Evolutionary conservation across 192 early-diverging fungal species (phyloP).

Genomic region (Backusella psychrophila): DNA sequence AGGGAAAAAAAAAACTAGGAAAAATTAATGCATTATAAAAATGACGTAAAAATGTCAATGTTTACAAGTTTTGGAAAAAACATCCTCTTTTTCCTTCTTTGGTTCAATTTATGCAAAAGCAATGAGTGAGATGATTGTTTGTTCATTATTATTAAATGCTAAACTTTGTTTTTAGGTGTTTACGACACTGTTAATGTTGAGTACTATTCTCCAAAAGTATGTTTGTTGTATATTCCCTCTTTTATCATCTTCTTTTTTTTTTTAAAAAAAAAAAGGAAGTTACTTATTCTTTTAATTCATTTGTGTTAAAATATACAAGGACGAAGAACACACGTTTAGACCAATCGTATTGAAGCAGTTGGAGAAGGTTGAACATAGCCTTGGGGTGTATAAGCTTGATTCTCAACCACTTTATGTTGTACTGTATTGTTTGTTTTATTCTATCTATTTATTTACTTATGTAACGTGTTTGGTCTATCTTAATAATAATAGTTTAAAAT

Average conservation of each 20-base stretch:
- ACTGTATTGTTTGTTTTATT: background rate
- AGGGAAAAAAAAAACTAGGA: slow-evolving; percentile 5
- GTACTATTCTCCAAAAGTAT: no score
- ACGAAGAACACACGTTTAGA: background rate
- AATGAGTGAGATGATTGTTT: background rate
- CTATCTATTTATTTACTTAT: background rate
- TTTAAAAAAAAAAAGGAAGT: no score
- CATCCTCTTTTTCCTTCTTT: background rate
- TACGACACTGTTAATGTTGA: background rate
- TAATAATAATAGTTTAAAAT: background rate
- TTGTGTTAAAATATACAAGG: background rate
- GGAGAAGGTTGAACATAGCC: background rate
- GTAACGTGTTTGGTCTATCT: background rate
- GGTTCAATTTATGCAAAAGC: background rate
- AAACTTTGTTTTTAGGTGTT: background rate
- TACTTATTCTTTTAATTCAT: background rate
- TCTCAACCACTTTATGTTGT: background rate
- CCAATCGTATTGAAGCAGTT: background rate
- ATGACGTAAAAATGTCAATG: slow-evolving; percentile 2
- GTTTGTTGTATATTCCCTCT: no score
- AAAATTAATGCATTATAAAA: slow-evolving; percentile 5
- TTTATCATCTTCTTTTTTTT: no score
- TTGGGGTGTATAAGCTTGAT: background rate
- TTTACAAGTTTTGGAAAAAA: slow-evolving; percentile 10
- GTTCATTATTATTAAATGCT: background rate